Evolutionary conservation across 495 filamentous ascomycete species (phyloP).

Genomic region (Melanomma pulvis-pyrius): DNA sequence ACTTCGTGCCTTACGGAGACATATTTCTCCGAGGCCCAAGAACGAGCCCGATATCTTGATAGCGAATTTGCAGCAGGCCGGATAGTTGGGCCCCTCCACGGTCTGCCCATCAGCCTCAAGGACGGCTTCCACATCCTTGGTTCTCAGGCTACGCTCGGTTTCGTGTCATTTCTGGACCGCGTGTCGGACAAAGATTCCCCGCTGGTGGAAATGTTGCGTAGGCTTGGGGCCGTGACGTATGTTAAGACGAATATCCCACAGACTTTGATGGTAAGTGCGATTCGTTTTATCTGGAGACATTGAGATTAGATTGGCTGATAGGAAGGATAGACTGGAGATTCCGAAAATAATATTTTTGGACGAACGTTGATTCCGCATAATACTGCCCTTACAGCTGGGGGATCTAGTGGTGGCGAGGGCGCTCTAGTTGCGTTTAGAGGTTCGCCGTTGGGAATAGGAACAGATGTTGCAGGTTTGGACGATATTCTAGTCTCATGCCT

Average conservation of each 20-base stretch:
- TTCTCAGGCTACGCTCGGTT: slow-evolving; percentile 5
- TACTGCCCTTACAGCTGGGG: slow-evolving; percentile 50
- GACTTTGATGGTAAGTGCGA: slow-evolving; percentile 36
- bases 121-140: slow-evolving; percentile 18
- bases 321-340: too few relatives aligned
- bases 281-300: too few relatives aligned
- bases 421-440: slow-evolving; percentile 45
- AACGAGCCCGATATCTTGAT: slow-evolving; percentile 17
- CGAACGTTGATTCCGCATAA: slow-evolving; percentile 56
- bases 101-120: slow-evolving; percentile 27
- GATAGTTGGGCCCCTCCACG: slow-evolving; percentile 18
- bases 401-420: slow-evolving; percentile 49
- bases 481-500: too few relatives aligned
- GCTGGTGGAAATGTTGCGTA: neutral
- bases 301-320: too few relatives aligned
- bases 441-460: slow-evolving; percentile 43
- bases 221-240: slow-evolving; percentile 33
- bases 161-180: neutral
- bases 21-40: slow-evolving; percentile 3
- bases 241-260: slow-evolving; percentile 48
- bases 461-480: slow-evolving; percentile 47
- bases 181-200: neutral
- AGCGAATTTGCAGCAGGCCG: neutral
- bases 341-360: slow-evolving; percentile 55
- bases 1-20: neutral